These are phyloP conservation scores for Yarrowia divulgata DNA, from an alignment of 805 yeast genomes.

Conservation along the genomic window DNA sequence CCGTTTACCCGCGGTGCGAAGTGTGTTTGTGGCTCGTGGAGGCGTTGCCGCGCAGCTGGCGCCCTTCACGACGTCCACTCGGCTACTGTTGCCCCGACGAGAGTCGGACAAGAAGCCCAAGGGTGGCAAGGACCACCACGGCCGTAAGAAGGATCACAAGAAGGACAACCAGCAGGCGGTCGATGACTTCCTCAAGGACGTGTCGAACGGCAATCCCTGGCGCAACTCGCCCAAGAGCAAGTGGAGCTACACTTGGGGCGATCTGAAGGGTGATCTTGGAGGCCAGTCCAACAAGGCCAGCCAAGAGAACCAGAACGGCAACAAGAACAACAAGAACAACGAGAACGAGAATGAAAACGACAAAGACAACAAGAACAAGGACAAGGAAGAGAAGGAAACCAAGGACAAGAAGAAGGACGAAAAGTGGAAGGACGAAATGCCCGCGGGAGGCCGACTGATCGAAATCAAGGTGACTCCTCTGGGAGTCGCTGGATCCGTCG, in stretches of 20 bases:
- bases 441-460: conserved; percentile 31
- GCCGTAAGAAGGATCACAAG: neutral
- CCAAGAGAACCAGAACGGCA: neutral
- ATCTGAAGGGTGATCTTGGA: conserved; percentile 40
- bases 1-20: conserved; percentile 35
- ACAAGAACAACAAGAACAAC: conserved; percentile 9
- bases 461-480: conserved; percentile 29
- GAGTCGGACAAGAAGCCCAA: conserved; percentile 33
- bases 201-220: conserved; percentile 25
- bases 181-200: conserved; percentile 30
- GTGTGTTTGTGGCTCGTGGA: conserved; percentile 28
- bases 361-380: conserved; percentile 16
- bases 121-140: conserved; percentile 31
- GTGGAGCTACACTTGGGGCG: conserved; percentile 19
- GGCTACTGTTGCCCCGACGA: conserved; percentile 7
- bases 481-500: conserved; percentile 37
- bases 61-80: neutral
- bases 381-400: neutral
- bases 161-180: conserved; percentile 5
- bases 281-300: neutral
- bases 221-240: conserved; percentile 24
- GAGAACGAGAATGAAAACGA: conserved; percentile 9
- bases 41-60: conserved; percentile 7
- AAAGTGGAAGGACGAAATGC: conserved; percentile 38
- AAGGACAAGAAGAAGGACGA: conserved; percentile 32